Percentiles rank a stretch among this genome's conserved stretches.
Conservation (phyloP, 257 asterid species). For the Datura wrightii region DNA sequence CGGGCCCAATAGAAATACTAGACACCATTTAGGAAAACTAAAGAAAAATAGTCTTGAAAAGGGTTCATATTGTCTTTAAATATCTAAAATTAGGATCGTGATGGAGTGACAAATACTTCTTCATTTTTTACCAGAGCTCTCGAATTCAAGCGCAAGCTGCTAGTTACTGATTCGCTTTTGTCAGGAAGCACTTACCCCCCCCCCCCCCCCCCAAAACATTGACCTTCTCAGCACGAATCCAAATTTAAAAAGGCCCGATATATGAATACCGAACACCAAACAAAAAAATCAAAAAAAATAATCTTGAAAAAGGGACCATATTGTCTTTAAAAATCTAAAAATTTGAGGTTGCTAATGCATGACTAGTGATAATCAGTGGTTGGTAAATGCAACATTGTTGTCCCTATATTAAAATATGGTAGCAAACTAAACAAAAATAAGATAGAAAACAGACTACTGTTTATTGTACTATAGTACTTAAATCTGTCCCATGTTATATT, state of each 20-base stretch:
- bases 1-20: no score
- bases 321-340: not conserved
- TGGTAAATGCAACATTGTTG: not conserved
- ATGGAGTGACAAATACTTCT: no score
- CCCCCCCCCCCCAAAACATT: no score
- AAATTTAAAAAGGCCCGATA: not conserved
- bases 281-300: not conserved
- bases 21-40: no score
- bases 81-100: no score
- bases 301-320: not conserved
- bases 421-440: not conserved
- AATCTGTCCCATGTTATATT: not conserved
- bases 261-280: not conserved
- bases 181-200: no score
- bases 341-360: not conserved
- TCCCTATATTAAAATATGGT: not conserved
- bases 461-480: not conserved
- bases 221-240: no score
- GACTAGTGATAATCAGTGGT: constrained; percentile 1
- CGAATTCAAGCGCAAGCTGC: no score
- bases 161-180: no score
- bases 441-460: not conserved
- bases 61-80: no score
- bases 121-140: no score
- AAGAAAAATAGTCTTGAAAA: no score